These are phyloP conservation scores for Rhizopus delemar DNA, from an alignment of 371 early-diverging fungal species.

Conservation along the genomic window DNA sequence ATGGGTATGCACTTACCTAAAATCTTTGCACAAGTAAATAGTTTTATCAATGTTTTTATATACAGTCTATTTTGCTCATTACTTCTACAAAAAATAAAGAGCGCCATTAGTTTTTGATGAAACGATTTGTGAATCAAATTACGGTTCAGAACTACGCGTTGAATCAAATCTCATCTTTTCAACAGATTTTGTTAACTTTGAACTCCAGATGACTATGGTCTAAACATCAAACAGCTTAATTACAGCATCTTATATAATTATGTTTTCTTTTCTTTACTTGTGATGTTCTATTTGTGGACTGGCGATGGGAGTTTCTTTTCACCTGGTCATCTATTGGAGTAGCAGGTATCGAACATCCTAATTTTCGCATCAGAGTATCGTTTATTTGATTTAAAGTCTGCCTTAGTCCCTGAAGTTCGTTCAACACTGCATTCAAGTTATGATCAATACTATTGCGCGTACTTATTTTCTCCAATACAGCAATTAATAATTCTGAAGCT, in stretches of 20 bases:
- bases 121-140: not conserved
- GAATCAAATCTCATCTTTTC: slow-evolving; percentile 29
- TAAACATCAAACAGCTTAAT: not conserved
- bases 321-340: not conserved
- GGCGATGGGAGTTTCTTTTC: not conserved
- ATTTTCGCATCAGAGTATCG: slow-evolving; percentile 22
- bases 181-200: slow-evolving; percentile 23
- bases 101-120: not conserved
- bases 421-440: slow-evolving; percentile 4
- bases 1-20: slow-evolving; percentile 26
- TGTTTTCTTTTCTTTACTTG: slow-evolving; percentile 11
- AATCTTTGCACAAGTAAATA: slow-evolving; percentile 28
- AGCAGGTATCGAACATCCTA: slow-evolving; percentile 4
- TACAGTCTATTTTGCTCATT: slow-evolving; percentile 31
- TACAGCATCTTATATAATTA: not conserved
- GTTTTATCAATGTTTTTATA: slow-evolving; percentile 27
- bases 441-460: slow-evolving; percentile 10
- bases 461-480: slow-evolving; percentile 23
- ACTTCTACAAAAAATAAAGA: not conserved
- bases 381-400: slow-evolving; percentile 26
- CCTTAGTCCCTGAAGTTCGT: slow-evolving; percentile 22
- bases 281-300: slow-evolving; percentile 16
- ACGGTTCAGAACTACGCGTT: slow-evolving; percentile 3
- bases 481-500: slow-evolving; percentile 25
- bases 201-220: slow-evolving; percentile 33